phyloP scores from a whole-genome alignment of 1,284 basidiomycete species.

The Sporisorium sorghi region DNA sequence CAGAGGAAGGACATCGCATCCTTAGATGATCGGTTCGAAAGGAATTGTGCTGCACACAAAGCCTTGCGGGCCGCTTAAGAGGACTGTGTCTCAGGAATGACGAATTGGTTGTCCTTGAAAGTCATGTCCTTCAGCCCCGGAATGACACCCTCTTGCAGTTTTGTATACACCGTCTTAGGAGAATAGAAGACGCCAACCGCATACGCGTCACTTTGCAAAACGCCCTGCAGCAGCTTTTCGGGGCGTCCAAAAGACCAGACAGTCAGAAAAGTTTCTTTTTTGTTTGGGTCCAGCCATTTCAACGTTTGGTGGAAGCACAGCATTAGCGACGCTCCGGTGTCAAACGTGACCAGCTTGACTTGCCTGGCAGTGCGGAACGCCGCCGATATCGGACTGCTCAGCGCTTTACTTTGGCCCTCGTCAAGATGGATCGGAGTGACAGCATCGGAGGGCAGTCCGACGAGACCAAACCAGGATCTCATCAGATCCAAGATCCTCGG shows the following conservation, averaged over 20 bases:
- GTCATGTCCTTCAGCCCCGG: neutral
- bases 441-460: neutral
- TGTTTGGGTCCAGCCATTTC: neutral
- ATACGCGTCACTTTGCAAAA: too few species aligned
- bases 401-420: too few species aligned
- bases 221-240: too few species aligned
- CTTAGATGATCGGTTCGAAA: too few species aligned
- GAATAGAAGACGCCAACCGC: neutral
- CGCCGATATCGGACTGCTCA: neutral
- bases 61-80: too few species aligned
- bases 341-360: neutral
- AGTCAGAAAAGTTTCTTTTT: neutral
- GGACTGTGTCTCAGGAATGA: too few species aligned
- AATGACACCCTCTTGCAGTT: neutral
- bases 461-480: too few species aligned
- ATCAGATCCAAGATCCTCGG: too few species aligned
- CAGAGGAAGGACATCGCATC: too few species aligned
- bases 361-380: neutral
- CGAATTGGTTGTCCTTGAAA: neutral
- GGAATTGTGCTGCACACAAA: too few species aligned
- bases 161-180: neutral
- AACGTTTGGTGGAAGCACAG: neutral
- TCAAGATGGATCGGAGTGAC: neutral
- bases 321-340: neutral
- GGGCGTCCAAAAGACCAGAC: neutral